A percentile compares a stretch with the other conserved stretches of the same genome.
phyloP scores from a whole-genome alignment of 2,329 filamentous ascomycete species.

The Cercospora sp. region DNA sequence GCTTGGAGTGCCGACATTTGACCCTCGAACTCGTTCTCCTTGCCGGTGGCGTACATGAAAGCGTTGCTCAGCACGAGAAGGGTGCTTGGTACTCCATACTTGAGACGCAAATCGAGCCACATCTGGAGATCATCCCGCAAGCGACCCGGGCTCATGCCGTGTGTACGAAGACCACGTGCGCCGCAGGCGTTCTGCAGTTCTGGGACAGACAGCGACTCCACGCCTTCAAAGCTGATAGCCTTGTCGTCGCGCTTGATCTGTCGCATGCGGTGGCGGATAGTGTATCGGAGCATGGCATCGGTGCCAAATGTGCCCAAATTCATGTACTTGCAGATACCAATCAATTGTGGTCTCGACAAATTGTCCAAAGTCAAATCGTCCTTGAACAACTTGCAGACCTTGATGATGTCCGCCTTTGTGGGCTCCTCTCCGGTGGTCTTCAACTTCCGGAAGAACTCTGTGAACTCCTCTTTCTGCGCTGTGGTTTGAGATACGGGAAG shows the following conservation, averaged over 20 bases:
- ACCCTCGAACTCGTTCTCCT: slow-evolving; percentile 76
- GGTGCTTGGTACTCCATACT: slow-evolving; percentile 93
- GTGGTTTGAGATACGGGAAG: slow-evolving; percentile 80
- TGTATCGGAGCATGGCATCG: slow-evolving; percentile 96
- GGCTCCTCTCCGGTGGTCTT: slow-evolving; percentile 86
- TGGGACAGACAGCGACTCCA: slow-evolving; percentile 87
- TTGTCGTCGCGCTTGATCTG: slow-evolving; percentile 98
- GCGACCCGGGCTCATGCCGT: slow-evolving; percentile 84
- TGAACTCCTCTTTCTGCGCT: slow-evolving; percentile 88
- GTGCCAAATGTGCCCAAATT: slow-evolving; percentile 96
- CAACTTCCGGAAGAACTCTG: slow-evolving; percentile 96
- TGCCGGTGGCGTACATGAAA: slow-evolving; percentile 91
- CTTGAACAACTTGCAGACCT: slow-evolving; percentile 98
- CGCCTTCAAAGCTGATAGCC: slow-evolving; percentile 89
- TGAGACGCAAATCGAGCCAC: slow-evolving; percentile 91
- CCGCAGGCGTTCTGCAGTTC: slow-evolving; percentile 92
- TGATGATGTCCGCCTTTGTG: slow-evolving; percentile 88
- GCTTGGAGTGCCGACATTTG: slow-evolving; percentile 92
- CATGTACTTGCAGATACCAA: slow-evolving; percentile 98
- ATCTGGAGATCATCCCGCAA: slow-evolving; percentile 87
- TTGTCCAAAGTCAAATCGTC: slow-evolving; percentile 98
- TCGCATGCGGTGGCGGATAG: slow-evolving; percentile 94
- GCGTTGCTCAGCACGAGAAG: slow-evolving; percentile 94
- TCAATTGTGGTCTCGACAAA: slow-evolving; percentile 87
- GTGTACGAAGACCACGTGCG: slow-evolving; percentile 86